phyloP scores from a whole-genome alignment of 306 rosid species.

The Prunus kanzakura region DNA sequence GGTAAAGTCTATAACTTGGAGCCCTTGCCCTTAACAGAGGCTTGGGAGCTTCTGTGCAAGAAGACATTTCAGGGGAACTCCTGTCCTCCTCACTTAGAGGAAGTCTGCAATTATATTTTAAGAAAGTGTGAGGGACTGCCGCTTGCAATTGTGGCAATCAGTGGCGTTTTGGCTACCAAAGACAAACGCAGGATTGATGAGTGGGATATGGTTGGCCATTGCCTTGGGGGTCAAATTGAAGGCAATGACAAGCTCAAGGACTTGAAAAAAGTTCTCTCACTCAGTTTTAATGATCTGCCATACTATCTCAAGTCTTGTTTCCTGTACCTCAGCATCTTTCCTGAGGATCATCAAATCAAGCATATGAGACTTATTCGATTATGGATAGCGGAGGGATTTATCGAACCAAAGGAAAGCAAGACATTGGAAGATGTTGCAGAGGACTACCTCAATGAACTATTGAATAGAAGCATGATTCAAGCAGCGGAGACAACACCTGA shows the following conservation, averaged over 20 bases:
- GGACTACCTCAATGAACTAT: conserved; percentile 47
- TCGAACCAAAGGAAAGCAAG: conserved; percentile 40
- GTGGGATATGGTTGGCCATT: conserved; percentile 4
- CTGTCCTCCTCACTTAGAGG: conserved; percentile 44
- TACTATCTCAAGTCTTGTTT: conserved; percentile 24
- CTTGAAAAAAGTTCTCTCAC: conserved; percentile 10
- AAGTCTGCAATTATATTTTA: conserved; percentile 28
- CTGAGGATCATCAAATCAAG: conserved; percentile 37
- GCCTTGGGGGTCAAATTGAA: conserved; percentile 42
- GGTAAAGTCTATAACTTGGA: conserved; percentile 41
- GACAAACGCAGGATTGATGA: conserved; percentile 44
- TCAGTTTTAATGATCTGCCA: too few relatives aligned
- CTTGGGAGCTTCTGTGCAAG: conserved; percentile 46
- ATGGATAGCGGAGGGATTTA: conserved; percentile 64
- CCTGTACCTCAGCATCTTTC: conserved; percentile 48
- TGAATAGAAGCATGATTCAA: conserved; percentile 53
- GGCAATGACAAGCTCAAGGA: conserved; percentile 45
- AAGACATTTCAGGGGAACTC: conserved; percentile 45
- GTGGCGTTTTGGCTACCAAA: conserved; percentile 54
- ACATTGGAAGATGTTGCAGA: conserved; percentile 58
- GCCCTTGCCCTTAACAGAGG: conserved; percentile 35
- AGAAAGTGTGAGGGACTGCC: conserved; percentile 59
- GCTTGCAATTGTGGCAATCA: conserved; percentile 60
- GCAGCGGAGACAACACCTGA: background rate
- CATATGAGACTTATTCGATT: conserved; percentile 44